Percentiles rank a stretch among this genome's conserved stretches.
Conservation (phyloP, 805 yeast genomes). For the Clavispora asparagi region DNA sequence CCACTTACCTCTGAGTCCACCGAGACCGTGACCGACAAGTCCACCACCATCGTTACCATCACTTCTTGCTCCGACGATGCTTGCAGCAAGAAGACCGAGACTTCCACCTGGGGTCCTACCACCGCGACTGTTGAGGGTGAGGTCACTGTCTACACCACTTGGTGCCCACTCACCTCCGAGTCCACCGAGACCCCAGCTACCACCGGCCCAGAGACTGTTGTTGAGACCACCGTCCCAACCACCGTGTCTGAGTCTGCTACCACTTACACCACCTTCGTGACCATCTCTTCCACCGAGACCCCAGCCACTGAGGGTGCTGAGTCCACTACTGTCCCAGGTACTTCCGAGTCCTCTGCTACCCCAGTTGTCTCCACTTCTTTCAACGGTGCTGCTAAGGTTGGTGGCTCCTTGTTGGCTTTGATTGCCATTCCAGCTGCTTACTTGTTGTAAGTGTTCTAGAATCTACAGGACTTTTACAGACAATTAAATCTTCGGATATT, state of each 20-base stretch:
- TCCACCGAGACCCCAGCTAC: constrained; percentile 14
- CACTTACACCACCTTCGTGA: background rate
- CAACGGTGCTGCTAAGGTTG: constrained; percentile 15
- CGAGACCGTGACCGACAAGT: constrained; percentile 11
- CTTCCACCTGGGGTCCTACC: constrained; percentile 7
- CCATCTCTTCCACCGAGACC: background rate
- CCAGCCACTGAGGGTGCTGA: constrained; percentile 2
- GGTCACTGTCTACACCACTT: constrained; percentile 20
- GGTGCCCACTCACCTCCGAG: constrained; percentile 14
- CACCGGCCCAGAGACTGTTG: too few relatives aligned
- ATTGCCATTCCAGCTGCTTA: constrained; percentile 31
- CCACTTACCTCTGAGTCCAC: constrained; percentile 21
- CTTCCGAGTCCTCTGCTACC: constrained; percentile 9
- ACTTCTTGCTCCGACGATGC: constrained; percentile 11
- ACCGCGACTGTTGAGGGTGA: constrained; percentile 5
- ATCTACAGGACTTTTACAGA: background rate
- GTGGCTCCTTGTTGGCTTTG: constrained; percentile 24
- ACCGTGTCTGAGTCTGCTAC: background rate
- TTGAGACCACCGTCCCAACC: constrained; percentile 1
- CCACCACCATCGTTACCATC: constrained; percentile 24
- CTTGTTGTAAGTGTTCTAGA: constrained; percentile 22
- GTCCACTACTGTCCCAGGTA: constrained; percentile 7
- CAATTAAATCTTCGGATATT: background rate
- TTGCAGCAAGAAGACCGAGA: constrained; percentile 10
- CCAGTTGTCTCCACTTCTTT: constrained; percentile 9